A percentile compares a stretch with the other conserved stretches of the same genome.
These are phyloP conservation scores for Chlorella sp. DNA, from an alignment of 139 green algal species.

Conservation along the genomic window DNA sequence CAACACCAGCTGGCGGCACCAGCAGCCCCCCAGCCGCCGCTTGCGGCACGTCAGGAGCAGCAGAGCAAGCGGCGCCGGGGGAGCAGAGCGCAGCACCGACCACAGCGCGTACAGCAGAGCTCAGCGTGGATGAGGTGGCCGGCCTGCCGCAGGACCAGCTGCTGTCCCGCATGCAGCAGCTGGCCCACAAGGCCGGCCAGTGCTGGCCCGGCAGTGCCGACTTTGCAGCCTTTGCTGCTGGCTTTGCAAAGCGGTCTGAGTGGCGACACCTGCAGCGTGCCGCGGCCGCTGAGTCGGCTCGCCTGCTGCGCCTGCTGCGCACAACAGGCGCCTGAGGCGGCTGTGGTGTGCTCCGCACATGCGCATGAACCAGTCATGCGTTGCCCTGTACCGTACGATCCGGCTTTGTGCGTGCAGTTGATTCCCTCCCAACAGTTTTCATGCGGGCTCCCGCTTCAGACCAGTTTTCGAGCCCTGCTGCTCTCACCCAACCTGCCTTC, in stretches of 20 bases:
- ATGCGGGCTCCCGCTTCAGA: too few species aligned
- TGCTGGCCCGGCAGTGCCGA: too few species aligned
- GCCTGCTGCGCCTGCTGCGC: neutral
- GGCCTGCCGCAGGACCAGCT: neutral
- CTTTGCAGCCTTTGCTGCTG: neutral
- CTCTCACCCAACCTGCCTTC: too few species aligned
- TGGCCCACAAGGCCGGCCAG: neutral
- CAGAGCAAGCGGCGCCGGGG: neutral
- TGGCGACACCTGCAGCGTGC: neutral
- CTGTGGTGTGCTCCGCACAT: too few species aligned
- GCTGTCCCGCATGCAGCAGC: neutral
- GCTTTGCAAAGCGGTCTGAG: neutral
- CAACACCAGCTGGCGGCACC: neutral
- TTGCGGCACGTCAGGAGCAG: neutral
- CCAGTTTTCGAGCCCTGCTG: too few species aligned
- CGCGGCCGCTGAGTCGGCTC: neutral
- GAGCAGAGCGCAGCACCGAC: too few species aligned
- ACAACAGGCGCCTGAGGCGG: too few species aligned
- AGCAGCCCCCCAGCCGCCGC: neutral
- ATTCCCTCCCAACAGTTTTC: too few species aligned
- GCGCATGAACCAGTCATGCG: too few species aligned
- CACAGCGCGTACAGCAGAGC: neutral
- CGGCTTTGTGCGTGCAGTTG: too few species aligned
- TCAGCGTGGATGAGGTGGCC: neutral
- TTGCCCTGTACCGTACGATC: too few species aligned